Percentiles rank a stretch among this genome's conserved stretches.
Conservation (phyloP, 1,284 basidiomycete species). For the Moniliella sp. region DNA sequence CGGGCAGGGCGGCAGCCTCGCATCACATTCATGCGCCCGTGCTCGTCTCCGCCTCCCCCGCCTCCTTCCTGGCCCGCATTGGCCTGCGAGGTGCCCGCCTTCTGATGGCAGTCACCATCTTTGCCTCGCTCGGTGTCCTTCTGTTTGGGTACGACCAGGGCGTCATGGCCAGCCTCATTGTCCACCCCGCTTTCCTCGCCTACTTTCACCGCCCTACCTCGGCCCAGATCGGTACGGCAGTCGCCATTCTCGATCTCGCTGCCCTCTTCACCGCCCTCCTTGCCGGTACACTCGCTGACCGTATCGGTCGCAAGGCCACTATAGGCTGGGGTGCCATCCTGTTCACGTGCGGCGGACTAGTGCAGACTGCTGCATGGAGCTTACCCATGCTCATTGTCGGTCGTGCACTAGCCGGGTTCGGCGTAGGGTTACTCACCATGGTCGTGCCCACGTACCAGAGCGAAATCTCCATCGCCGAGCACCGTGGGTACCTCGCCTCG, state of each 20-base stretch:
- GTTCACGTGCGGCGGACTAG: conserved; percentile 65
- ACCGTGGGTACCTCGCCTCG: conserved; percentile 44
- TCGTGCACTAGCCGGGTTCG: conserved; percentile 54
- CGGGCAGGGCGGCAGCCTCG: too few relatives aligned
- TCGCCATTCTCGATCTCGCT: conserved; percentile 56
- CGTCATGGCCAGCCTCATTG: conserved; percentile 52
- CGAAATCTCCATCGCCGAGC: conserved; percentile 80
- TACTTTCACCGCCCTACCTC: conserved; percentile 43
- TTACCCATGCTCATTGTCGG: conserved; percentile 71
- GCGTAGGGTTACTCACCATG: conserved; percentile 45
- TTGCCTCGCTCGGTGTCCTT: too few relatives aligned
- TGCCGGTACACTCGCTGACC: conserved; percentile 67
- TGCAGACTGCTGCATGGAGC: conserved; percentile 69
- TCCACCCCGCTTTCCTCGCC: conserved; percentile 68
- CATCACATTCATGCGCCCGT: too few relatives aligned
- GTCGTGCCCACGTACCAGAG: conserved; percentile 94
- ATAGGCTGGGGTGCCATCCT: conserved; percentile 65
- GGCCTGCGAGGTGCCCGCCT: too few relatives aligned
- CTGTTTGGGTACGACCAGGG: conserved; percentile 31
- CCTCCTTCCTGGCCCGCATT: too few relatives aligned
- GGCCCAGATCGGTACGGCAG: conserved; percentile 50
- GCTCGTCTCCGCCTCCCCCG: too few relatives aligned
- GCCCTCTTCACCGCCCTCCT: conserved; percentile 55
- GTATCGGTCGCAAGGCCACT: conserved; percentile 62
- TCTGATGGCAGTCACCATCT: too few relatives aligned